These are phyloP conservation scores for Akanthomyces dipterigenus DNA, from an alignment of 2,329 filamentous ascomycete species.

Conservation along the genomic window DNA sequence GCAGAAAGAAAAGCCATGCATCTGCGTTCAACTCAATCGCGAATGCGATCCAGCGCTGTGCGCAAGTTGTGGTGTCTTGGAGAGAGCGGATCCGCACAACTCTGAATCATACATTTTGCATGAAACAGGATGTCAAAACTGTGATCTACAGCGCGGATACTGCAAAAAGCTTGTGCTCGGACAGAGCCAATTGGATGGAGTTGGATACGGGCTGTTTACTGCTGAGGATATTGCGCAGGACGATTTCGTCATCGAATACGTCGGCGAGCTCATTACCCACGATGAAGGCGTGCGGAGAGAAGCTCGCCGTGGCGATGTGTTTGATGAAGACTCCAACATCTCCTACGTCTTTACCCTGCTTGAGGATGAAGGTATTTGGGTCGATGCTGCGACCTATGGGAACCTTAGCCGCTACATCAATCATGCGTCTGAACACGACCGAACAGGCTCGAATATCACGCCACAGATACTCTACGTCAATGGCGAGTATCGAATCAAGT, in stretches of 20 bases:
- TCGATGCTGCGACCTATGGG: conserved; percentile 70
- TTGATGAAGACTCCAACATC: conserved; percentile 52
- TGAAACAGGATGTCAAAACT: conserved; percentile 62
- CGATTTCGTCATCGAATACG: conserved; percentile 76
- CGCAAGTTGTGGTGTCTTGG: conserved; percentile 58
- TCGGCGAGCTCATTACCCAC: conserved; percentile 67
- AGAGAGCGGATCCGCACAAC: conserved; percentile 64
- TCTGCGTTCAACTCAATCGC: conserved; percentile 64
- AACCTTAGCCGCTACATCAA: conserved; percentile 83
- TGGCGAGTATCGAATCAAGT: conserved; percentile 68
- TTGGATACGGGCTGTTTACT: conserved; percentile 70
- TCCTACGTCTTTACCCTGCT: conserved; percentile 59
- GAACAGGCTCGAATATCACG: conserved; percentile 52
- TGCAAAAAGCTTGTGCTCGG: conserved; percentile 62
- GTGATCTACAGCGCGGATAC: conserved; percentile 60
- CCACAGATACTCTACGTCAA: conserved; percentile 67
- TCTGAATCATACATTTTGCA: conserved; percentile 51
- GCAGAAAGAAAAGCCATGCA: conserved; percentile 55
- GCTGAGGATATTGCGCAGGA: conserved; percentile 59
- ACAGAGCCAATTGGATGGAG: conserved; percentile 58
- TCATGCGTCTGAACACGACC: conserved; percentile 52
- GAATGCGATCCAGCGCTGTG: conserved; percentile 79
- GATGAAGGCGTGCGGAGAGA: conserved; percentile 64
- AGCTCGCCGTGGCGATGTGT: conserved; percentile 51
- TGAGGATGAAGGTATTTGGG: conserved; percentile 55